Percentiles rank a stretch among this genome's conserved stretches.
phyloP scores from a whole-genome alignment of 805 yeast genomes.

The Candida maltosa region DNA sequence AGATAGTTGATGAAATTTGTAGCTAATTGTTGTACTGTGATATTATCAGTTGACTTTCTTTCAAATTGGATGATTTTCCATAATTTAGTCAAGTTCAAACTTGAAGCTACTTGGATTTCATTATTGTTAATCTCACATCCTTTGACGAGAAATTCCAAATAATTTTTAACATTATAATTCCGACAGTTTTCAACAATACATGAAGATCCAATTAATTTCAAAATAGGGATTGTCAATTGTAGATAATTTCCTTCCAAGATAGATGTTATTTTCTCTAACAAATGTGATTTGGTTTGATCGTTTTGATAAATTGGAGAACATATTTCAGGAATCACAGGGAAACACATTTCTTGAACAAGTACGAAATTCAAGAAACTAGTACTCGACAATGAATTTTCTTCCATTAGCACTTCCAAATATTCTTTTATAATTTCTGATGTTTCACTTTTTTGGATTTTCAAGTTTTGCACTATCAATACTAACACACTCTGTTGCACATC shows the following conservation, averaged over 20 bases:
- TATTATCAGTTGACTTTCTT: constrained; percentile 5
- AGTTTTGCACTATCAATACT: constrained; percentile 18
- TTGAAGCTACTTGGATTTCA: constrained; percentile 31
- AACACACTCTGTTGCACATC: constrained; percentile 15
- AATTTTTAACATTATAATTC: constrained; percentile 42
- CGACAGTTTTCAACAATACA: constrained; percentile 53
- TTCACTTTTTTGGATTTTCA: constrained; percentile 13
- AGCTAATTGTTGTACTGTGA: constrained; percentile 10
- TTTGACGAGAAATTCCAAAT: constrained; percentile 35
- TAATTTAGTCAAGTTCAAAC: constrained; percentile 50
- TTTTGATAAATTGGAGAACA: constrained; percentile 19
- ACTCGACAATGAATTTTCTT: constrained; percentile 8
- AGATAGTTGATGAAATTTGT: constrained; percentile 10
- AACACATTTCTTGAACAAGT: constrained; percentile 19
- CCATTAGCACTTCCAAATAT: constrained; percentile 20
- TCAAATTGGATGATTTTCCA: constrained; percentile 46
- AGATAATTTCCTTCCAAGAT: background rate
- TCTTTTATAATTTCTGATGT: constrained; percentile 15
- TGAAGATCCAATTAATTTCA: constrained; percentile 26
- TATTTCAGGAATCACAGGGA: constrained; percentile 25
- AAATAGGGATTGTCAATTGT: constrained; percentile 11
- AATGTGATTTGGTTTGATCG: constrained; percentile 13
- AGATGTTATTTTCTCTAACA: constrained; percentile 7
- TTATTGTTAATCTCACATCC: constrained; percentile 20
- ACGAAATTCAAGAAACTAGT: constrained; percentile 18